phyloP scores from a whole-genome alignment of 805 yeast genomes.

The Isabelozyma rhagii region DNA sequence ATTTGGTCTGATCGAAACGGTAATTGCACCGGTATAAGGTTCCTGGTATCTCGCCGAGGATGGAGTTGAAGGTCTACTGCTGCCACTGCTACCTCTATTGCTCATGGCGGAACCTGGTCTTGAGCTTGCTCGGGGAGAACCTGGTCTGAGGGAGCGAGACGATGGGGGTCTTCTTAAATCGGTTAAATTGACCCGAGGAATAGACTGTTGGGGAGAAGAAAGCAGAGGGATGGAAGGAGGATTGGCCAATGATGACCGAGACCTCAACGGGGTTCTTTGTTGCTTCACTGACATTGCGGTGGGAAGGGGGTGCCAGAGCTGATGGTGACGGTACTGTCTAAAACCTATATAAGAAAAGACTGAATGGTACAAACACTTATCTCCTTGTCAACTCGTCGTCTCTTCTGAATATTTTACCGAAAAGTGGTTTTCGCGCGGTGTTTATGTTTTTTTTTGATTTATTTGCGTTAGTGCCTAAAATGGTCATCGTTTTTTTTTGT shows the following conservation, averaged over 20 bases:
- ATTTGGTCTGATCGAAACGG: conserved; percentile 74
- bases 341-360: conserved; percentile 3
- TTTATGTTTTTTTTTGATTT: background rate
- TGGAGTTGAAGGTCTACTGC: conserved; percentile 38
- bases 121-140: conserved; percentile 27
- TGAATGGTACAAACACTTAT: background rate
- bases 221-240: conserved; percentile 3
- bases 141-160: conserved; percentile 25
- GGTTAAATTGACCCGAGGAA: conserved; percentile 13
- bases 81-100: conserved; percentile 8
- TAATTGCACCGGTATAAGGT: conserved; percentile 66
- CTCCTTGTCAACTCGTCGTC: background rate
- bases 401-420: no score
- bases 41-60: conserved; percentile 19
- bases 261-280: conserved; percentile 24
- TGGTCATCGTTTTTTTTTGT: background rate
- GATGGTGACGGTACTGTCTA: background rate
- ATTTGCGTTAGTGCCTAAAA: background rate
- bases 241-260: conserved; percentile 22
- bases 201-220: conserved; percentile 9
- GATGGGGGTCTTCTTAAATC: conserved; percentile 31
- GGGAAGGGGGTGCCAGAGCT: background rate
- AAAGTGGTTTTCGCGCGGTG: background rate
- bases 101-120: conserved; percentile 37
- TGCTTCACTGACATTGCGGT: conserved; percentile 6